phyloP scores from a whole-genome alignment of 305 asterid species.

The Fraxinus sp. region DNA sequence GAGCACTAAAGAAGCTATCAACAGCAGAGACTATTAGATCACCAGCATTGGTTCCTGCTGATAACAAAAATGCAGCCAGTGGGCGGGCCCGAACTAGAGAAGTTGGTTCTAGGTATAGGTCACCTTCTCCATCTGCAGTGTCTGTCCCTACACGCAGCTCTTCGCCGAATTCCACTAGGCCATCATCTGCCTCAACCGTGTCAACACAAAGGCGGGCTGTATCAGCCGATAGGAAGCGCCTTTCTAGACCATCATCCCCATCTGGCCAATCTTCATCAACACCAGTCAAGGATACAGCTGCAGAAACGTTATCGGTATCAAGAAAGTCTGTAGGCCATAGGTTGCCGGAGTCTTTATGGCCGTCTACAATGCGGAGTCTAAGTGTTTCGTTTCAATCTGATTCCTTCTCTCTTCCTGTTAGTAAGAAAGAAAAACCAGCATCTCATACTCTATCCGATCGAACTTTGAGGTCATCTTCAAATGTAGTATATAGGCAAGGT shows the following conservation, averaged over 20 bases:
- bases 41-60: constrained; percentile 44
- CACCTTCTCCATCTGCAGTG: constrained; percentile 59
- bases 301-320: constrained; percentile 45
- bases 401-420: constrained; percentile 37
- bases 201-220: constrained; percentile 57
- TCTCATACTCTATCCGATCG: constrained; percentile 46
- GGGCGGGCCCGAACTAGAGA: constrained; percentile 53
- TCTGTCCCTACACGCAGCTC: constrained; percentile 52
- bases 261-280: constrained; percentile 55
- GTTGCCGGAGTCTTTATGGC: constrained; percentile 74
- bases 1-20: constrained; percentile 48
- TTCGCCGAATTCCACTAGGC: constrained; percentile 51
- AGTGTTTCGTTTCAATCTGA: constrained; percentile 73
- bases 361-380: constrained; percentile 76
- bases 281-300: constrained; percentile 63
- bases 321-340: constrained; percentile 52
- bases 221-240: constrained; percentile 70
- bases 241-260: constrained; percentile 54
- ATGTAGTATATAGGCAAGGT: constrained; percentile 49
- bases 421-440: constrained; percentile 43
- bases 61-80: constrained; percentile 58
- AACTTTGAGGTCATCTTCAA: constrained; percentile 48
- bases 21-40: constrained; percentile 42
- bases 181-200: constrained; percentile 35
- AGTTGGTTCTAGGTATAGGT: constrained; percentile 74